These are phyloP conservation scores for Pseudogymnoascus sp. DNA, from an alignment of 2,329 filamentous ascomycete species.

Conservation along the genomic window DNA sequence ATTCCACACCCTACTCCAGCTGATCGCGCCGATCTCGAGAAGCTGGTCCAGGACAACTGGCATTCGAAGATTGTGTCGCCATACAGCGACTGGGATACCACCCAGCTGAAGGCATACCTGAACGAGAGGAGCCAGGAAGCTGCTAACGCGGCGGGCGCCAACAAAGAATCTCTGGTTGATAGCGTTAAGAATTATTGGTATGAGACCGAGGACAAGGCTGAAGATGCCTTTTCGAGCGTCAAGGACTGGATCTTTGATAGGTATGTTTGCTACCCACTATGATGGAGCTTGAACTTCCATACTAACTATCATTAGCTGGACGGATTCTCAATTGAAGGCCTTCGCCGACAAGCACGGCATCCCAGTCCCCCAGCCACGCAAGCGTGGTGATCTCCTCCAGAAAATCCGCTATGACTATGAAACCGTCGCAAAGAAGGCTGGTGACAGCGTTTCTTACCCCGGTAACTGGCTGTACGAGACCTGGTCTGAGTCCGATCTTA, in stretches of 20 bases:
- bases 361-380: constrained; percentile 76
- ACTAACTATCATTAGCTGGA: constrained; percentile 59
- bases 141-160: constrained; percentile 59
- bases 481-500: constrained; percentile 88
- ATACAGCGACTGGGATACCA: constrained; percentile 70
- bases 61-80: constrained; percentile 66
- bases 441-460: constrained; percentile 78
- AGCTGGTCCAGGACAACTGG: constrained; percentile 87
- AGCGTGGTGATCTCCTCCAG: constrained; percentile 73
- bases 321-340: constrained; percentile 85
- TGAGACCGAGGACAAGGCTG: constrained; percentile 70
- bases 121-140: constrained; percentile 64
- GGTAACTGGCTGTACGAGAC: constrained; percentile 89
- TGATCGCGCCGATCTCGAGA: constrained; percentile 91
- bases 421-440: constrained; percentile 61
- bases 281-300: constrained; percentile 11
- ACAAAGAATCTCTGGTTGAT: constrained; percentile 60
- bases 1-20: constrained; percentile 84
- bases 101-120: constrained; percentile 62
- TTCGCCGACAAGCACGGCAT: constrained; percentile 87
- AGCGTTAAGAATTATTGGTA: constrained; percentile 71
- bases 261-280: constrained; percentile 37
- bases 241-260: constrained; percentile 90
- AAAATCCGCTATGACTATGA: constrained; percentile 79
- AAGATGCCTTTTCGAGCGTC: constrained; percentile 63